Conservation (phyloP, 257 asterid species). For the Paraleonurus japonicus region DNA sequence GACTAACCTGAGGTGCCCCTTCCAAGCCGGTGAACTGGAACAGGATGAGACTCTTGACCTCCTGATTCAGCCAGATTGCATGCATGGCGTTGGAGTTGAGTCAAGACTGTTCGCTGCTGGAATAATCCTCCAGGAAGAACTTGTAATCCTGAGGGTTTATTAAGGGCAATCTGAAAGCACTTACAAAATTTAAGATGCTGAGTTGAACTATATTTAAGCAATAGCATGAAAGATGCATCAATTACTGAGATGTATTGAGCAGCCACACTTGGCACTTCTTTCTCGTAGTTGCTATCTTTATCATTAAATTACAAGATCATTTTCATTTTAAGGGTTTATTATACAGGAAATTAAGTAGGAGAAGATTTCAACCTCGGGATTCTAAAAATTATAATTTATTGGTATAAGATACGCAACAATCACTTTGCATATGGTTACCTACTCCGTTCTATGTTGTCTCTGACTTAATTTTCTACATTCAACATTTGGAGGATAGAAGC, state of each 20-base stretch:
- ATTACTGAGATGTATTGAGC: slow-evolving; percentile 6
- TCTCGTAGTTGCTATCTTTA: background rate
- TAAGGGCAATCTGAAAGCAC: slow-evolving; percentile 70
- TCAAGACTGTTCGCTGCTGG: slow-evolving; percentile 93
- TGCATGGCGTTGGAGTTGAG: slow-evolving; percentile 75
- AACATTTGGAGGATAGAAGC: background rate
- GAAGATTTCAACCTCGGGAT: background rate
- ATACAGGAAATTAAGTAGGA: background rate
- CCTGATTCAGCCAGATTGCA: slow-evolving; percentile 36
- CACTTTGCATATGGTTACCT: background rate
- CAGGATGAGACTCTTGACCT: slow-evolving; percentile 56
- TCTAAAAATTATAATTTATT: background rate
- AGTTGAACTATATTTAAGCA: background rate
- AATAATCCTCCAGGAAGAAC: slow-evolving; percentile 95
- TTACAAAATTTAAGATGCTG: slow-evolving; percentile 1
- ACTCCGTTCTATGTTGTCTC: background rate
- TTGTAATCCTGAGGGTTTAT: slow-evolving; percentile 93
- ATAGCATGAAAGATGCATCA: slow-evolving; percentile 6
- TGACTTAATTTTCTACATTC: background rate
- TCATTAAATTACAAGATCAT: background rate
- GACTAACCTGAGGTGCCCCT: slow-evolving; percentile 94
- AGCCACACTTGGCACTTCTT: slow-evolving; percentile 11
- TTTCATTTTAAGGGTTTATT: background rate
- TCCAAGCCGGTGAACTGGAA: slow-evolving; percentile 98
- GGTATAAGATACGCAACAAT: background rate